phyloP scores from a whole-genome alignment of 73 alveolate species.

The Tetrahymena elliotti region DNA sequence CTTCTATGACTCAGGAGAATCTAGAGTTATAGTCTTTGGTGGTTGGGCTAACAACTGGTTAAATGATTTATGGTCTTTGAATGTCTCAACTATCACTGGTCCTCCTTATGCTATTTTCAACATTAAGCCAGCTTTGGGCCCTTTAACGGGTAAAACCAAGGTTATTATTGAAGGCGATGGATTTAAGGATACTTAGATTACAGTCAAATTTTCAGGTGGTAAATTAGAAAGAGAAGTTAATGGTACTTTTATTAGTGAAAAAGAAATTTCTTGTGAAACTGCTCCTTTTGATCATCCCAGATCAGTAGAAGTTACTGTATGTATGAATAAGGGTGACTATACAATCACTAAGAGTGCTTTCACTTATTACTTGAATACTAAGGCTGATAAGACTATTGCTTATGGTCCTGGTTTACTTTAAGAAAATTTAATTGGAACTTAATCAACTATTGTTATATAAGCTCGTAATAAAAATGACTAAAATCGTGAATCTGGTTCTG shows the following conservation, averaged over 20 bases:
- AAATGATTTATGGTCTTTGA: slow-evolving; percentile 88
- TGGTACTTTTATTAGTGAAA: slow-evolving; percentile 82
- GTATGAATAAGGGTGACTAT: slow-evolving; percentile 90
- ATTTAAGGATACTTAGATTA: slow-evolving; percentile 66
- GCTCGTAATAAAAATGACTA: slow-evolving; percentile 94
- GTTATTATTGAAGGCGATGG: slow-evolving; percentile 78
- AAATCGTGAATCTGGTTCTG: slow-evolving; percentile 96
- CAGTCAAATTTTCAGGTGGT: slow-evolving; percentile 87
- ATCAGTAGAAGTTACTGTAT: slow-evolving; percentile 89
- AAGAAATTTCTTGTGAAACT: slow-evolving; percentile 88
- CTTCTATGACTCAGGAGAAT: slow-evolving; percentile 89
- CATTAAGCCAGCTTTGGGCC: slow-evolving; percentile 93
- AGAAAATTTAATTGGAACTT: slow-evolving; percentile 81
- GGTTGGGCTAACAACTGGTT: slow-evolving; percentile 99
- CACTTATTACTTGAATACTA: slow-evolving; percentile 95
- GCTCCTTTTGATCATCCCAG: slow-evolving; percentile 95
- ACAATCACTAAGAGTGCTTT: slow-evolving; percentile 86
- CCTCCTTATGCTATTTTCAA: slow-evolving; percentile 97
- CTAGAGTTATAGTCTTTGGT: slow-evolving; percentile 89
- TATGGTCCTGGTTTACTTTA: slow-evolving; percentile 99
- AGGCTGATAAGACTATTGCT: slow-evolving; percentile 96
- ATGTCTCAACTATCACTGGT: slow-evolving; percentile 96
- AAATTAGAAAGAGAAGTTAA: slow-evolving; percentile 76
- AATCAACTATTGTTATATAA: slow-evolving; percentile 80
- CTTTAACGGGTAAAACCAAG: slow-evolving; percentile 88